Base-by-base conservation (phyloP, 176 grass and related monocot genomes). In the Carex scoparia region DNA sequence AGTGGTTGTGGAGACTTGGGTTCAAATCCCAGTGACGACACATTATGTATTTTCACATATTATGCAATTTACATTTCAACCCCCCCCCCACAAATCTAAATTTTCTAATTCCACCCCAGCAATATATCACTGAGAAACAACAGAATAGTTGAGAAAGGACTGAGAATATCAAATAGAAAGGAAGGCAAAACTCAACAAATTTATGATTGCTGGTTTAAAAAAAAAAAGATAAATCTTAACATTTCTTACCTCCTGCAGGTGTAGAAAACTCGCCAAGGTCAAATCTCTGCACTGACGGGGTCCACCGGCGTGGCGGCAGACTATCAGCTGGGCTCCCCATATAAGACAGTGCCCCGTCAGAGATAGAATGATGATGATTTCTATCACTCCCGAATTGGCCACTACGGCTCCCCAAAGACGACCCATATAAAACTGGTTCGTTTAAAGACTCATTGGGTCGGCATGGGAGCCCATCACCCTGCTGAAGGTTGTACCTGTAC, bases 281-380 rank as follows among this genome's bases (percentile, higher is more conserved):
- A 78, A 92, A 95, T 94, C 88, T 95, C 63, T 88, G 96, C 73
- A 95, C 64, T 85, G 89, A 92, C 18, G 93, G 91, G 53, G 96
- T 98, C 93, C 93, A 95, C 31, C 96, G 86, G 68, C 89, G 87
- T 73, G 88, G 89, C 38, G 91, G 92, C 69, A 94, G 79, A 83
- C 87, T 90, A 55, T 98, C 96, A 84, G 91, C 83, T 64, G 96
- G 93, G 85, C 93, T 98, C 78, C 88, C 96, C 62, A 93, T 90
- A 85, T 95, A 95, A 80, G 96, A 98, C 33, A 95, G 80, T 77
- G 96, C 93, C 30, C 96, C 96, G 86, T 98, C 96, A 88, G 96
- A 98, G 38, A 90, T 85, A 69, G 93, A 98, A 87, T 98, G 95
- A 58, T 94, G 91, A 65, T 94, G 92, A 86, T 80, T 79, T 79